These are phyloP conservation scores for Penicillium pulvis DNA, from an alignment of 495 filamentous ascomycete species.

Conservation along the genomic window DNA sequence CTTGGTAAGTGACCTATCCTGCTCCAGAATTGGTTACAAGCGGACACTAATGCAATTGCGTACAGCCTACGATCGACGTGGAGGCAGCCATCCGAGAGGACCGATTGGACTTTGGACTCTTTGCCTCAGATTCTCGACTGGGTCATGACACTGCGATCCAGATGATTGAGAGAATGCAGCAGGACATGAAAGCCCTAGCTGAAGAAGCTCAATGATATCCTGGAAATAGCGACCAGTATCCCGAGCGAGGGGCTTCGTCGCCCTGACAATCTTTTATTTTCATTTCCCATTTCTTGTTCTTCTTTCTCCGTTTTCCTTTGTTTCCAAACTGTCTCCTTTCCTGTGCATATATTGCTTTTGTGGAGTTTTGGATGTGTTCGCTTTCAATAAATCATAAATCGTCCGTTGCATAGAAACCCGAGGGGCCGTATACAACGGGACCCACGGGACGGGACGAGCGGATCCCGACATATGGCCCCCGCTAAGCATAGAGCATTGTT, in stretches of 20 bases:
- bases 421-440: constrained; percentile 3
- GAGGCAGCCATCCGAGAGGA: constrained; percentile 36
- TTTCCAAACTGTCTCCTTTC: constrained; percentile 13
- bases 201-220: background rate
- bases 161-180: constrained; percentile 25
- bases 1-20: constrained; percentile 18
- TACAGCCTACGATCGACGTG: constrained; percentile 39
- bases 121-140: constrained; percentile 29
- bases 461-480: constrained; percentile 15
- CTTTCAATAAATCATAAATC: constrained; percentile 12
- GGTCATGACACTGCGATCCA: constrained; percentile 20
- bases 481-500: background rate
- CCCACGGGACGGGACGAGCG: constrained; percentile 25
- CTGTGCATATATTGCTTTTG: constrained; percentile 29
- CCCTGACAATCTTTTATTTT: constrained; percentile 4
- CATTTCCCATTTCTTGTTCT: constrained; percentile 3
- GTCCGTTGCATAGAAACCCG: constrained; percentile 11
- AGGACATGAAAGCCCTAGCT: constrained; percentile 23
- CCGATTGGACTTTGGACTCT: constrained; percentile 37
- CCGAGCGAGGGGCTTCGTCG: constrained; percentile 4
- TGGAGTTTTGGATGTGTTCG: constrained; percentile 22
- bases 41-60: constrained; percentile 21
- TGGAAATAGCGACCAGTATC: background rate
- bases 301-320: constrained; percentile 1
- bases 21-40: constrained; percentile 3